Base-by-base conservation (phyloP, 2,329 filamentous ascomycete genomes). In the Aspergillus caelatus region DNA sequence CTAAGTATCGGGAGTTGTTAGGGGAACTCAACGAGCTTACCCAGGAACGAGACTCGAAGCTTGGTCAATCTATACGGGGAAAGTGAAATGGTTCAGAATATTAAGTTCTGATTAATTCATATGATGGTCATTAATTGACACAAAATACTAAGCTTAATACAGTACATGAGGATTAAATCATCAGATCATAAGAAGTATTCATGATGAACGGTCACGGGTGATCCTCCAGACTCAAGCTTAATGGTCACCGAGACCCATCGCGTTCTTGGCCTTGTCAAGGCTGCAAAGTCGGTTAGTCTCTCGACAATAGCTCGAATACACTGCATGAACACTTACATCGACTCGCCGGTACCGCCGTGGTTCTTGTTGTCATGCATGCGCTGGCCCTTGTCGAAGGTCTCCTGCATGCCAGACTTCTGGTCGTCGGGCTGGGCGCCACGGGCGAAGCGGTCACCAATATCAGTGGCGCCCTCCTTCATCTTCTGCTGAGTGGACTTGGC, bases 1-100 rank as follows among this genome's bases (percentile, higher is more conserved):
- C 82, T n/a, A 88, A 92, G 74, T 83, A 97, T 32, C 90, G 91
- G 67, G 81, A 83, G 34, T 78, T 93, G 50, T 86, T 91, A 64
- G 79, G 81, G 2, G 87, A 93, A 71, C 80, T 96, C 53, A 82
- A 84, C 45, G 78, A 80, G 11, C 78, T 92, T 58, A 88, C 84
- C 32, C 82, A 83, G 67, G 83, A 84, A 68, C 85, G 93, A 60
- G 92, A 97, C 74, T 83, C 80, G 34, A 82, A 92, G 60, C 96
- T 96, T 74, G 92, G 94, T 73, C 85, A 84, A 2, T 75, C 95
- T 54, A 87, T 92, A 2, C 87, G 88, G 50, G 55, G 41, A 19
- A 41, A 39, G 36, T 62, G 45, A 67, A 41, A 23, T 36, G 14
- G 23, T 28, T 32, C 5, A 58, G 19, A 34, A n/a, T 28, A 28